These are phyloP conservation scores for Candida nonsorbophila DNA, from an alignment of 805 yeast genomes.

Conservation along the genomic window DNA sequence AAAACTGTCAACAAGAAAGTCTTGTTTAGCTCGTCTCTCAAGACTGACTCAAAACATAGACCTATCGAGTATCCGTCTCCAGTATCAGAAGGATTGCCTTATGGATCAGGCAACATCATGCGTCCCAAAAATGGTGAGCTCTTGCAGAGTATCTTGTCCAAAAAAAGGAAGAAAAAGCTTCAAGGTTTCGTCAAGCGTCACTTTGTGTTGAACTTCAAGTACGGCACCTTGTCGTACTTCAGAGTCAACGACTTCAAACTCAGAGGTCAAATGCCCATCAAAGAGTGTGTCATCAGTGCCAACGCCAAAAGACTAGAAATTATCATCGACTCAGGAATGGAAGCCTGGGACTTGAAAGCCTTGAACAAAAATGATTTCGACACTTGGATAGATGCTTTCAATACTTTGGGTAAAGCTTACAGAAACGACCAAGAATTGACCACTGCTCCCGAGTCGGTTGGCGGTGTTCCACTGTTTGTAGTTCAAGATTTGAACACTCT, in stretches of 20 bases:
- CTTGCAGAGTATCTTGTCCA: constrained; percentile 72
- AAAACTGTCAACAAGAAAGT: constrained; percentile 80
- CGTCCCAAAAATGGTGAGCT: constrained; percentile 60
- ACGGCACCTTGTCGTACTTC: constrained; percentile 81
- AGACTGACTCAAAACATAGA: constrained; percentile 8
- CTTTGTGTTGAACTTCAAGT: constrained; percentile 75
- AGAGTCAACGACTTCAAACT: constrained; percentile 66
- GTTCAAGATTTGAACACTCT: constrained; percentile 17
- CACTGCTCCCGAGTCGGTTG: constrained; percentile 1
- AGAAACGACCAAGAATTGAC: constrained; percentile 1
- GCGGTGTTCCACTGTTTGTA: constrained; percentile 13
- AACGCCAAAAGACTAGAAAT: constrained; percentile 62
- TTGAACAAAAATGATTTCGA: constrained; percentile 59
- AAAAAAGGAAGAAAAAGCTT: constrained; percentile 71
- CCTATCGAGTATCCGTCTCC: constrained; percentile 4
- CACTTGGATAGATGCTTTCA: constrained; percentile 79
- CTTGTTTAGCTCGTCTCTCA: constrained; percentile 53
- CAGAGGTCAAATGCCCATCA: constrained; percentile 89
- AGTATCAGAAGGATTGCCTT: no score
- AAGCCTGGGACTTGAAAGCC: constrained; percentile 85
- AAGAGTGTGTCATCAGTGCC: constrained; percentile 77
- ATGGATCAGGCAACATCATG: no score
- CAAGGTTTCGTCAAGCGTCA: constrained; percentile 86
- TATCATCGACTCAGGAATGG: constrained; percentile 90
- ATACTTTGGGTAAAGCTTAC: constrained; percentile 37